These are phyloP conservation scores for Penicillium sp. DNA, from an alignment of 2,329 filamentous ascomycete genomes.

Conservation along the genomic window DNA sequence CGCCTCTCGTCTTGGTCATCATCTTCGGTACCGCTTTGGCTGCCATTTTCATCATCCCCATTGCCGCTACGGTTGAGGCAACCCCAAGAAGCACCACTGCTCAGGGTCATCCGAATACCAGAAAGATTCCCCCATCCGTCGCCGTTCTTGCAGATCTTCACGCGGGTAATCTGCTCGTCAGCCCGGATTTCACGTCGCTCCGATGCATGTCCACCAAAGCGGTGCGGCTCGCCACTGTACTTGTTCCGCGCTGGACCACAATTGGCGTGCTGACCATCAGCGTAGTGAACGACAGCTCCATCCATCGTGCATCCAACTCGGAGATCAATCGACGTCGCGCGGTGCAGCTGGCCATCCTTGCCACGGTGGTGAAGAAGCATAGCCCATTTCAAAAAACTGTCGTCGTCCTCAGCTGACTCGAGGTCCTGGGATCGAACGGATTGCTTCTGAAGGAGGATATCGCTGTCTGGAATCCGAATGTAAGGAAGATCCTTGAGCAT, in stretches of 20 bases:
- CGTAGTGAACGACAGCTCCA: conserved; percentile 50
- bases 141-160: conserved; percentile 27
- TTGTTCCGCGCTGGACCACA: conserved; percentile 41
- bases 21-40: not conserved
- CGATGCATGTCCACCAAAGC: conserved; percentile 25
- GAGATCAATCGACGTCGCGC: conserved; percentile 48
- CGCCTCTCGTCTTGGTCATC: not conserved
- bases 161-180: conserved; percentile 32
- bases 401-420: conserved; percentile 13
- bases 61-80: conserved; percentile 25
- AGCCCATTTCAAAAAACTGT: conserved; percentile 21
- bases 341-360: conserved; percentile 11
- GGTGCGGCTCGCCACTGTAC: conserved; percentile 28
- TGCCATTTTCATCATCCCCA: not conserved
- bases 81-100: conserved; percentile 32
- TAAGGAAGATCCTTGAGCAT: conserved; percentile 33
- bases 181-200: conserved; percentile 21
- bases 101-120: conserved; percentile 19
- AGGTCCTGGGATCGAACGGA: conserved; percentile 22
- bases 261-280: conserved; percentile 45
- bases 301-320: conserved; percentile 49
- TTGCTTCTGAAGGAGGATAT: conserved; percentile 43
- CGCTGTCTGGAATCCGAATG: conserved; percentile 44
- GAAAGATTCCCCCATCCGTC: conserved; percentile 11
- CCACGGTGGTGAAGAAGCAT: conserved; percentile 13